Conservation (phyloP, 169 alveolate species). For the Eimeria sp. region DNA sequence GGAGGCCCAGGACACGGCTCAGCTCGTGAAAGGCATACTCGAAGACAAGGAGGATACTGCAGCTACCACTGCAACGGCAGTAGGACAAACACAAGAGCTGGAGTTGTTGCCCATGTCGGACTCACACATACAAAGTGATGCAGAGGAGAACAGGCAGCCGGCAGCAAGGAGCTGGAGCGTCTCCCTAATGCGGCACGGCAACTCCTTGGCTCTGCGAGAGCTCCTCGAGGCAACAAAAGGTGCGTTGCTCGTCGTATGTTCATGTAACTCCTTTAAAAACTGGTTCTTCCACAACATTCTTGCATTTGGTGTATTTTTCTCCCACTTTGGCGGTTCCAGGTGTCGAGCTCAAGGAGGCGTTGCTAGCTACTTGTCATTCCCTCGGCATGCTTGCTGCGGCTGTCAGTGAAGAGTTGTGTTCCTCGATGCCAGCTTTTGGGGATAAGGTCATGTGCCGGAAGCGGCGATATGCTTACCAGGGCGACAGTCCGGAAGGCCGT, state of each 20-base stretch:
- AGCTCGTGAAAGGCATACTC: slow-evolving; percentile 26
- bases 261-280: background rate
- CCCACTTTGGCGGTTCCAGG: background rate
- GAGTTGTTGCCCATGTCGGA: slow-evolving; percentile 34
- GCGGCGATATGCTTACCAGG: slow-evolving; percentile 22
- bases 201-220: slow-evolving; percentile 52
- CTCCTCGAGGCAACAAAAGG: slow-evolving; percentile 15
- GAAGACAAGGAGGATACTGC: slow-evolving; percentile 18
- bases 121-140: background rate
- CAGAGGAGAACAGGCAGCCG: background rate
- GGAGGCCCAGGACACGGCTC: slow-evolving; percentile 39
- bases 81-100: slow-evolving; percentile 17
- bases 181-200: slow-evolving; percentile 35
- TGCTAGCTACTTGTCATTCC: slow-evolving; percentile 14
- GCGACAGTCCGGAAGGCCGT: slow-evolving; percentile 41
- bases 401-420: background rate
- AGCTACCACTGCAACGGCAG: background rate
- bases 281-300: background rate
- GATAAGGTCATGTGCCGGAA: slow-evolving; percentile 23
- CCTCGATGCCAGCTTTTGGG: slow-evolving; percentile 15
- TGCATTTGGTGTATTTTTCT: background rate
- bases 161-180: slow-evolving; percentile 48
- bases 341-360: slow-evolving; percentile 24
- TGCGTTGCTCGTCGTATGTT: background rate
- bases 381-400: slow-evolving; percentile 30